phyloP scores from a whole-genome alignment of 495 filamentous ascomycete species.

The Acidiella bohemica region DNA sequence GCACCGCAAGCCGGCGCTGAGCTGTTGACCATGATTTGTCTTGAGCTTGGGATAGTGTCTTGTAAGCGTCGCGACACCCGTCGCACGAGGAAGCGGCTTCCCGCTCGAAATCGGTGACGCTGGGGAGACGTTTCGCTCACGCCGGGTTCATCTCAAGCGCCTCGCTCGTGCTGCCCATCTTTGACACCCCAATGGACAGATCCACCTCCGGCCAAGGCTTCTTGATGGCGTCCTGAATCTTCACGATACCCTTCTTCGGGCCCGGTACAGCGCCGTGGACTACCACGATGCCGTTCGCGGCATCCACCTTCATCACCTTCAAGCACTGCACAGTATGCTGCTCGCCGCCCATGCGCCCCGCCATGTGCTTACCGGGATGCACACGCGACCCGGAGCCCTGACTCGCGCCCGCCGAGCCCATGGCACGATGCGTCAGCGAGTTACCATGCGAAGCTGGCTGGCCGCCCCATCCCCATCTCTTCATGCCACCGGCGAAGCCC shows the following conservation, averaged over 20 bases:
- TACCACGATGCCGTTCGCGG: slow-evolving; percentile 71
- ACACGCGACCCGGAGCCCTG: slow-evolving; percentile 90
- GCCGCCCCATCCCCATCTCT: slow-evolving; percentile 73
- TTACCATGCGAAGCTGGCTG: slow-evolving; percentile 91
- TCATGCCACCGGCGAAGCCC: slow-evolving; percentile 96
- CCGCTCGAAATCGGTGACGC: too few species aligned
- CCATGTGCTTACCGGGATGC: slow-evolving; percentile 92
- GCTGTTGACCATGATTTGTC: too few species aligned
- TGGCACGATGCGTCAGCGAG: slow-evolving; percentile 75
- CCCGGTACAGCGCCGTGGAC: slow-evolving; percentile 75
- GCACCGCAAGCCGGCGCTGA: too few species aligned
- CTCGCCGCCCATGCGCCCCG: slow-evolving; percentile 83
- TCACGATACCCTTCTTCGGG: slow-evolving; percentile 68
- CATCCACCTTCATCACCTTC: slow-evolving; percentile 74
- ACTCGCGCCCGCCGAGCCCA: slow-evolving; percentile 73
- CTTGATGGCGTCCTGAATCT: slow-evolving; percentile 83
- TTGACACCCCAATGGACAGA: slow-evolving; percentile 5
- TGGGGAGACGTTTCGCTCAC: too few species aligned
- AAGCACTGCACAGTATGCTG: slow-evolving; percentile 79
- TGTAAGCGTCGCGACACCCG: too few species aligned
- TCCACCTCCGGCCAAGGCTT: slow-evolving; percentile 59
- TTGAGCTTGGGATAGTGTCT: too few species aligned
- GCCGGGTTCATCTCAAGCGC: slow-evolving; percentile 1
- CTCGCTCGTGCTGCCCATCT: slow-evolving; percentile 9
- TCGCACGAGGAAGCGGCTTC: too few species aligned